A percentile compares a stretch with the other conserved stretches of the same genome.
Conservation (phyloP, 2,329 filamentous ascomycete species). For the Chaetomium globosum region DNA sequence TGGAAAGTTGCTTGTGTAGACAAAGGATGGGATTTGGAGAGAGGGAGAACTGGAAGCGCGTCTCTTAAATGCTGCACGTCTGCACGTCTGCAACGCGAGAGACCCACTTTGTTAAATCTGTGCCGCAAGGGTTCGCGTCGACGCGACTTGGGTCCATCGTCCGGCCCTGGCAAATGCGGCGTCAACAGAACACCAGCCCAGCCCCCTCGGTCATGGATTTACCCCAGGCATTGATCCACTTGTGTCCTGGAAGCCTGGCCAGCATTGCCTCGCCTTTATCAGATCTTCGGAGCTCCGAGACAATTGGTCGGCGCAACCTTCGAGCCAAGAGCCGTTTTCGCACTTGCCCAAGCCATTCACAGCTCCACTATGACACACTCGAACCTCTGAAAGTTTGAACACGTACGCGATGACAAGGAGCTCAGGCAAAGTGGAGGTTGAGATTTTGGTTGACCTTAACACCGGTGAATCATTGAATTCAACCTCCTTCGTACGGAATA, state of each 20-base stretch:
- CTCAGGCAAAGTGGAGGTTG: neutral
- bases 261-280: constrained; percentile 32
- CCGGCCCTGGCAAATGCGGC: constrained; percentile 17
- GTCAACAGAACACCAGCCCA: constrained; percentile 30
- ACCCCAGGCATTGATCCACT: constrained; percentile 26
- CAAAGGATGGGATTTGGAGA: constrained; percentile 27
- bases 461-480: neutral
- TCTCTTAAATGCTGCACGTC: constrained; percentile 37
- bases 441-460: neutral
- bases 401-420: neutral
- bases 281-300: constrained; percentile 30
- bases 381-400: neutral
- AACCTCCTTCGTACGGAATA: neutral
- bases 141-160: constrained; percentile 30
- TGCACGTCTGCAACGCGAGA: constrained; percentile 23
- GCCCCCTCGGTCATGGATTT: constrained; percentile 19
- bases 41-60: constrained; percentile 30
- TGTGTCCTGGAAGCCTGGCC: constrained; percentile 10
- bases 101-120: constrained; percentile 33
- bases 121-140: constrained; percentile 33
- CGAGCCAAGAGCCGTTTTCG: neutral
- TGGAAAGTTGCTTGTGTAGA: constrained; percentile 26
- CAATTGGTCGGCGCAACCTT: constrained; percentile 4
- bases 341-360: constrained; percentile 1
- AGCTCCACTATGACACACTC: constrained; percentile 27